Conservation (phyloP, 2,329 filamentous ascomycete species). For the Thelonectria rubi region DNA sequence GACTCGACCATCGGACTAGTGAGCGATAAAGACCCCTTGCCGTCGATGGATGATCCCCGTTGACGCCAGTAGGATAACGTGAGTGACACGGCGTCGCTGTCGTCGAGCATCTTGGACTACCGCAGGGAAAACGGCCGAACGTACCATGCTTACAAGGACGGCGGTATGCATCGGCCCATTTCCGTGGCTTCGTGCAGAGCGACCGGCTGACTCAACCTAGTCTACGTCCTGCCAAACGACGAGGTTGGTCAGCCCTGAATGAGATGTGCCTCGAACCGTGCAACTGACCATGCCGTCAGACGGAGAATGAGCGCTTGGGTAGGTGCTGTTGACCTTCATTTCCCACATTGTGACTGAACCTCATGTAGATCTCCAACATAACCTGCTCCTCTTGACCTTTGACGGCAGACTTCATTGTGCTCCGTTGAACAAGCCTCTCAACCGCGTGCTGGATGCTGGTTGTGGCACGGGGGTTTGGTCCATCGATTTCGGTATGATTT, state of each 20-base stretch:
- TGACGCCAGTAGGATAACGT: neutral
- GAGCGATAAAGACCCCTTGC: too few species aligned
- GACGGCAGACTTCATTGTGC: constrained; percentile 16
- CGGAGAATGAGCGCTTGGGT: constrained; percentile 28
- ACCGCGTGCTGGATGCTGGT: constrained; percentile 25
- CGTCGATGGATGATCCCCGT: neutral
- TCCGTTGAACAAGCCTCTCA: constrained; percentile 15
- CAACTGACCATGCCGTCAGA: neutral
- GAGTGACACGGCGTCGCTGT: constrained; percentile 15
- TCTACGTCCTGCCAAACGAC: constrained; percentile 29
- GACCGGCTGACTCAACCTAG: neutral
- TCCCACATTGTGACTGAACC: neutral
- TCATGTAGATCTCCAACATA: constrained; percentile 23
- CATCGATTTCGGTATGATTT: constrained; percentile 23
- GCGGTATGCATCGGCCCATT: constrained; percentile 22
- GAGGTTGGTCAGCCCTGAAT: constrained; percentile 6
- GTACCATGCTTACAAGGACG: constrained; percentile 28
- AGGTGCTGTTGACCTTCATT: neutral
- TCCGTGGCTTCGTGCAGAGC: constrained; percentile 12
- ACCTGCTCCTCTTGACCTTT: constrained; percentile 19
- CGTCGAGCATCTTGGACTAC: constrained; percentile 24
- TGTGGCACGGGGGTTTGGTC: constrained; percentile 31
- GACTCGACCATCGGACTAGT: constrained; percentile 20
- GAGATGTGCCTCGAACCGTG: too few species aligned
- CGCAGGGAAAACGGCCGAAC: constrained; percentile 28